These are phyloP conservation scores for Leccinum longicurvipes DNA, from an alignment of 768 basidiomycete genomes.

Conservation along the genomic window DNA sequence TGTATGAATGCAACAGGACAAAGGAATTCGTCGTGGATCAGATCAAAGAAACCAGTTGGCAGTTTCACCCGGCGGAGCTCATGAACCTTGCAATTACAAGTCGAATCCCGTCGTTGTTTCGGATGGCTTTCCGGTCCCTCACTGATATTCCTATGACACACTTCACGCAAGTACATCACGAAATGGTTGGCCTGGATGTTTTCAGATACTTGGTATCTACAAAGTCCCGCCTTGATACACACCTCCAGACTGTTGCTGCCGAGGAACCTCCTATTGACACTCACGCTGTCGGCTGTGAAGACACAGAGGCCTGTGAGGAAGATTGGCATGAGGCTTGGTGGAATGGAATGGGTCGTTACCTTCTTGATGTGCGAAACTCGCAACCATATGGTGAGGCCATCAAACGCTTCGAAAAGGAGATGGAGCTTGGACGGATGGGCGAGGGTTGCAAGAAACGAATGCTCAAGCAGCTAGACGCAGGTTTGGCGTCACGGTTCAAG, in stretches of 20 bases:
- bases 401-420: slow-evolving; percentile 9
- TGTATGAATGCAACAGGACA: too few species aligned
- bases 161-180: neutral
- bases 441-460: slow-evolving; percentile 6
- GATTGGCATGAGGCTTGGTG: slow-evolving; percentile 24
- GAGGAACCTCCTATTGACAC: neutral
- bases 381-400: slow-evolving; percentile 10
- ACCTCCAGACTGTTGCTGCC: slow-evolving; percentile 3
- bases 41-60: neutral
- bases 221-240: neutral
- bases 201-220: neutral
- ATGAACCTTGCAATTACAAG: neutral
- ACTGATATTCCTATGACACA: neutral
- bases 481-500: too few species aligned
- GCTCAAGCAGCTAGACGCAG: neutral
- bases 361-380: slow-evolving; percentile 19
- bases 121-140: neutral
- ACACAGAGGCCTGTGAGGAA: neutral
- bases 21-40: neutral
- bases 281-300: slow-evolving; percentile 1
- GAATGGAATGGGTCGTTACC: slow-evolving; percentile 20
- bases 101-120: neutral
- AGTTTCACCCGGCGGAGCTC: neutral
- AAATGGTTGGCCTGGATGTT: neutral
- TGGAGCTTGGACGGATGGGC: slow-evolving; percentile 15